Conservation (phyloP, 768 basidiomycete species). For the Suillus discolor region DNA sequence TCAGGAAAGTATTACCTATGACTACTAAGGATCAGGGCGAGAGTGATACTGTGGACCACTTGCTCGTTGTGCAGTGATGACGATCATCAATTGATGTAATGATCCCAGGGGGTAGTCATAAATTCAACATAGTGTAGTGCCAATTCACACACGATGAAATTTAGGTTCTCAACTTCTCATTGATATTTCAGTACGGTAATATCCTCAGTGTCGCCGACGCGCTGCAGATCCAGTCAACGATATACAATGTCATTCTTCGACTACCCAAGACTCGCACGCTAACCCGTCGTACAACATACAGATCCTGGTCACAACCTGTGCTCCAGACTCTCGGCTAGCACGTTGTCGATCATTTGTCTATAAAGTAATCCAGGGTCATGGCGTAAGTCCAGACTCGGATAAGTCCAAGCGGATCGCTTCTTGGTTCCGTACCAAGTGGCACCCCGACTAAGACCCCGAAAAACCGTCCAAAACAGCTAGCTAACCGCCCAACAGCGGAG, state of each 20-base stretch:
- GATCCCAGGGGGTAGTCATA: background rate
- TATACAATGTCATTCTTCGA: too few relatives aligned
- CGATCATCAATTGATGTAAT: background rate
- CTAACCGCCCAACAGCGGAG: too few relatives aligned
- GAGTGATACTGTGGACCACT: background rate
- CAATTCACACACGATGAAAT: too few relatives aligned
- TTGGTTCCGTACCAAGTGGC: too few relatives aligned
- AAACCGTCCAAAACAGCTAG: too few relatives aligned
- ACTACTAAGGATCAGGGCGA: background rate
- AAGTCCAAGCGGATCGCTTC: background rate
- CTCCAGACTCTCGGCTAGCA: background rate
- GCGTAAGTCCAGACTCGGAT: background rate
- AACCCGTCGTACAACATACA: background rate
- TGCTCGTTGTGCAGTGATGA: background rate
- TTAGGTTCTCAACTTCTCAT: too few relatives aligned
- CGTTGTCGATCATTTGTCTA: background rate
- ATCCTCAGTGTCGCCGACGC: too few relatives aligned
- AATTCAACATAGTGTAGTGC: background rate
- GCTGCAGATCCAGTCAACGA: too few relatives aligned
- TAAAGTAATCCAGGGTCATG: slow-evolving; percentile 2
- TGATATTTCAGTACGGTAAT: too few relatives aligned
- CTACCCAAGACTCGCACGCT: background rate
- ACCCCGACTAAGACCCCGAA: too few relatives aligned
- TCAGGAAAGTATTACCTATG: slow-evolving; percentile 12
- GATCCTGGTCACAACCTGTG: background rate